Evolutionary conservation across 2,329 filamentous ascomycete genomes (phyloP), one percentile per base, ranked within the genome.

Genomic region (Fusarium piperis): DNA sequence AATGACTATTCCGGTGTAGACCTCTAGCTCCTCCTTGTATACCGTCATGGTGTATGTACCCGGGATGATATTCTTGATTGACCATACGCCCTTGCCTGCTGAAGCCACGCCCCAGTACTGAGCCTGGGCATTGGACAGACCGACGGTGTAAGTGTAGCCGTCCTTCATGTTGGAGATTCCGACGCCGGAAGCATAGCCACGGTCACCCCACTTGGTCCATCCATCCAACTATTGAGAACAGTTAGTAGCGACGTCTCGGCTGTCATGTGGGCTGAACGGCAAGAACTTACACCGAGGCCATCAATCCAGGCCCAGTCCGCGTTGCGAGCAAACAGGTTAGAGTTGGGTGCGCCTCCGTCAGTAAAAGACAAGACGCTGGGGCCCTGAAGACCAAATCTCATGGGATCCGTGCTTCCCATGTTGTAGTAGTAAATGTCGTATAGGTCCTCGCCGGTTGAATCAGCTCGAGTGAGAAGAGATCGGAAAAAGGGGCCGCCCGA

Each of bases 361-460:
- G 82, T 83, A 64, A 84, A 83, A 6, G 79, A 72, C 2, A 84
- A 72, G 11, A 83, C 78, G 10, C 79, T 81, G 1, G 82, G 82
- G 6, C 82, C 82, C 59, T 83, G 82, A 2, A 84, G 78, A 38
- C 82, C 82, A 44, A 82, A 79, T 51, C 82, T 78, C 78, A 83
- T 80, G 5, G 78, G 72, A 61, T 84, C 82, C 2, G 81, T 83
- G 66, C 82, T 81, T 0, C 81, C 81, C 82, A 83, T 83, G 68
- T 80, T 82, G 73, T 83, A 84, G 63, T 83, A 80, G 53, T 83
- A 82, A 62, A 83, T 83, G 26, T 83, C 82, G 67, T 83, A 83
- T 16, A 84, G 73, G 61, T 84, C 82, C 16, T 81, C 80, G 12
- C 80, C 81, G 18, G 74, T 77, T 12, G 74, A 71, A 60, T 74